These are phyloP conservation scores for Carallia pectinifolia DNA, from an alignment of 345 rosid genomes.

Conservation along the genomic window DNA sequence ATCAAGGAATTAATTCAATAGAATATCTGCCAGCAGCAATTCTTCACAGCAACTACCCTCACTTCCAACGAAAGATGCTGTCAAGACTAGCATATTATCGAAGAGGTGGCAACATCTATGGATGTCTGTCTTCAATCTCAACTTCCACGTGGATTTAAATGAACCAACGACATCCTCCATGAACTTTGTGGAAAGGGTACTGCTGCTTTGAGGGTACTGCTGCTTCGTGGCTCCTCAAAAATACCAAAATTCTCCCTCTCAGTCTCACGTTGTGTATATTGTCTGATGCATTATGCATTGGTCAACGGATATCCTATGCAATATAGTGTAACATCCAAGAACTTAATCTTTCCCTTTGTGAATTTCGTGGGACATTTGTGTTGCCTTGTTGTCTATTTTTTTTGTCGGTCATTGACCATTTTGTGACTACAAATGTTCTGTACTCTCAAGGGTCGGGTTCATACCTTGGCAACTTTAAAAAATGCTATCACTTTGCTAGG, in stretches of 20 bases:
- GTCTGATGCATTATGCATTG: neutral
- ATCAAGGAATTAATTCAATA: neutral
- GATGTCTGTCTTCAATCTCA: neutral
- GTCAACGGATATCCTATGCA: conserved; percentile 12
- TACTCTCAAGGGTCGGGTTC: neutral
- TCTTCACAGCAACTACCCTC: neutral
- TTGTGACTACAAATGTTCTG: neutral
- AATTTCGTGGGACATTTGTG: neutral
- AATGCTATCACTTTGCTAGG: no score
- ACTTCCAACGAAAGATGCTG: neutral
- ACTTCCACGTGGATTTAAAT: neutral
- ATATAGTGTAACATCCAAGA: neutral
- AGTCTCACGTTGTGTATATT: neutral
- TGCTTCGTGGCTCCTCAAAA: neutral
- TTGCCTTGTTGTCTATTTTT: conserved; percentile 8
- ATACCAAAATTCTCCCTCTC: conserved; percentile 1
- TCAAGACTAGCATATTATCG: neutral
- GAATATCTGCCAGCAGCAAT: neutral
- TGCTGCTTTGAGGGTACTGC: neutral
- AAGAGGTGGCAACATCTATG: conserved; percentile 1
- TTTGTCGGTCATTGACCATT: neutral
- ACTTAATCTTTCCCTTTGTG: neutral
- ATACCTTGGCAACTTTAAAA: no score
- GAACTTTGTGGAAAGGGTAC: conserved; percentile 10
- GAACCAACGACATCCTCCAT: neutral